A percentile compares a stretch with the other conserved stretches of the same genome.
Conservation (phyloP, 2,329 filamentous ascomycete genomes). For the Aspergillus brunneoviolaceus region DNA sequence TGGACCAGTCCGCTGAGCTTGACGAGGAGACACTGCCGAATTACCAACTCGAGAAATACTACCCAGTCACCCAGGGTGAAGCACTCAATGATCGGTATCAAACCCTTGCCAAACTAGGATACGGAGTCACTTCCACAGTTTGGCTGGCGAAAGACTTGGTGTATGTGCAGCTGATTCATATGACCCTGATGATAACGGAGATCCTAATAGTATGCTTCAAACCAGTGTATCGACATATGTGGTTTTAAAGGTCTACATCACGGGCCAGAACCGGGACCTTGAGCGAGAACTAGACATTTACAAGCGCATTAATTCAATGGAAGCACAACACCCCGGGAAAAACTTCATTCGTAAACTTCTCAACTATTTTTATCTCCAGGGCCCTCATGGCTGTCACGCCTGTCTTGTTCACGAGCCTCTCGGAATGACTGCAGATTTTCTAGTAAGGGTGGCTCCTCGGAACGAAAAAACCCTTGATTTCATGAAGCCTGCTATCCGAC, state of each 20-base stretch:
- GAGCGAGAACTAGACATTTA: slow-evolving; percentile 23
- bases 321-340: slow-evolving; percentile 18
- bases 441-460: slow-evolving; percentile 10
- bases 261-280: slow-evolving; percentile 9
- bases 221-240: slow-evolving; percentile 18
- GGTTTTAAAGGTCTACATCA: slow-evolving; percentile 22
- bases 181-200: slow-evolving; percentile 14
- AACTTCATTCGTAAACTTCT: slow-evolving; percentile 23
- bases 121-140: slow-evolving; percentile 26
- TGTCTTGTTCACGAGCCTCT: slow-evolving; percentile 27
- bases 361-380: slow-evolving; percentile 20
- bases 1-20: too few relatives aligned
- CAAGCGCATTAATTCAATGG: slow-evolving; percentile 17
- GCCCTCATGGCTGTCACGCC: slow-evolving; percentile 20
- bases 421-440: slow-evolving; percentile 16
- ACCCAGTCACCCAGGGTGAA: slow-evolving; percentile 20
- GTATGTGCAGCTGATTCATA: slow-evolving; percentile 13
- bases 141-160: slow-evolving; percentile 25
- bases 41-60: slow-evolving; percentile 11
- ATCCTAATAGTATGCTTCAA: slow-evolving; percentile 6
- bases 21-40: too few relatives aligned
- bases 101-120: slow-evolving; percentile 26
- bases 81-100: slow-evolving; percentile 23
- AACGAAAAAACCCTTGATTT: slow-evolving; percentile 10
- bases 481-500: slow-evolving; percentile 16